phyloP scores from a whole-genome alignment of 345 rosid genomes.

The Sonneratia alba region DNA sequence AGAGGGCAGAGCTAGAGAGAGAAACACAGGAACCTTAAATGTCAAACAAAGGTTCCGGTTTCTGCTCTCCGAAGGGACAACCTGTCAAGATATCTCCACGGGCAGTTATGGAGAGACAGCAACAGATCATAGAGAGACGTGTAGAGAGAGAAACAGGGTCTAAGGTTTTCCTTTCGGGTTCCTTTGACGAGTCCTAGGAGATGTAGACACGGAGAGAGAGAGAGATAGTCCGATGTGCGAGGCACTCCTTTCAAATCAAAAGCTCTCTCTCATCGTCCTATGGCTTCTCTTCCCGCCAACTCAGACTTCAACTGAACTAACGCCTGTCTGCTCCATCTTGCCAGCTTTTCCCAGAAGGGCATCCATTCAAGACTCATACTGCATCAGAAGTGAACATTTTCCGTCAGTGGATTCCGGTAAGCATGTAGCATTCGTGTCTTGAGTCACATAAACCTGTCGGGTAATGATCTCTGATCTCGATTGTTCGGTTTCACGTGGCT shows the following conservation, averaged over 20 bases:
- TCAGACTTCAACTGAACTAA: not conserved
- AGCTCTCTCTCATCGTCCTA: too few species aligned
- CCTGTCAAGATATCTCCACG: not conserved
- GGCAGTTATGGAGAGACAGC: not conserved
- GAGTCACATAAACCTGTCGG: too few species aligned
- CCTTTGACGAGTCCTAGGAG: not conserved
- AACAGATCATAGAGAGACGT: too few species aligned
- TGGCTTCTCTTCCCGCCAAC: constrained; percentile 7
- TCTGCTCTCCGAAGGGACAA: not conserved
- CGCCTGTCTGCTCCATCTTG: too few species aligned
- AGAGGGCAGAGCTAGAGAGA: not conserved
- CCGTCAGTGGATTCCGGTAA: too few species aligned
- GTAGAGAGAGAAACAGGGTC: constrained; percentile 4
- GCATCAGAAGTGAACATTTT: too few species aligned
- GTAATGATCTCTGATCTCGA: too few species aligned
- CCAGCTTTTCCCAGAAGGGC: too few species aligned
- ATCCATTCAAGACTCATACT: too few species aligned
- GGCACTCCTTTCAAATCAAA: not conserved
- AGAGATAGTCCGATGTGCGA: not conserved
- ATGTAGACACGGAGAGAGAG: not conserved
- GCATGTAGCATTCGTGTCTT: too few species aligned
- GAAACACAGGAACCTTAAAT: not conserved
- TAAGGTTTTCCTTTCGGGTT: too few species aligned
- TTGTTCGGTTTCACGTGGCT: too few species aligned
- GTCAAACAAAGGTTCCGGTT: not conserved